A percentile compares a stretch with the other conserved stretches of the same genome.
Conservation (phyloP, 768 basidiomycete genomes). For the Tylopilus subfusipes region DNA sequence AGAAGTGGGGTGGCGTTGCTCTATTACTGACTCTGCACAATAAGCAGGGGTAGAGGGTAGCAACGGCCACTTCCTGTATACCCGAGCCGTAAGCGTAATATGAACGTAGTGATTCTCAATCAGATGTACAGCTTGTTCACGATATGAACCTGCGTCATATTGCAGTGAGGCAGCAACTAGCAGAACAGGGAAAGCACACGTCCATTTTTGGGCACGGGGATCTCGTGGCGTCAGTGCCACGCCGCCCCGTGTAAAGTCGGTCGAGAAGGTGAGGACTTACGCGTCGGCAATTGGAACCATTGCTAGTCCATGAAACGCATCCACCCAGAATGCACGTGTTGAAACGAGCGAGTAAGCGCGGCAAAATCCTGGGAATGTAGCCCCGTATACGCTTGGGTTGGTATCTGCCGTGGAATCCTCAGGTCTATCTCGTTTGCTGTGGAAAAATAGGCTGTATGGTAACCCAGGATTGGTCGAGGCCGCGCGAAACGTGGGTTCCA, state of each 20-base stretch:
- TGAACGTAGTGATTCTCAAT: constrained; percentile 18
- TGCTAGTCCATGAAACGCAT: constrained; percentile 73
- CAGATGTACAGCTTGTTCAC: constrained; percentile 9
- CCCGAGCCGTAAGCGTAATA: constrained; percentile 8
- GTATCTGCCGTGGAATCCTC: neutral
- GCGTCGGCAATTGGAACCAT: constrained; percentile 86
- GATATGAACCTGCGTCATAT: constrained; percentile 16
- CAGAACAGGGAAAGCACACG: neutral
- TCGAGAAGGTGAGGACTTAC: constrained; percentile 40
- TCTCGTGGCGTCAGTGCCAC: constrained; percentile 18
- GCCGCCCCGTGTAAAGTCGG: constrained; percentile 1
- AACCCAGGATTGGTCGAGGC: constrained; percentile 6
- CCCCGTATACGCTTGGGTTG: constrained; percentile 2
- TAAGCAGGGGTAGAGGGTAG: constrained; percentile 12
- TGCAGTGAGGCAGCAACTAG: constrained; percentile 12
- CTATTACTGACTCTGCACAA: constrained; percentile 10
- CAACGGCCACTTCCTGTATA: constrained; percentile 18
- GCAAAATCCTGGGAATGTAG: constrained; percentile 31
- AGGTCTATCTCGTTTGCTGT: neutral
- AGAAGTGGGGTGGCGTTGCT: neutral
- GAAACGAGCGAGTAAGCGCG: constrained; percentile 61
- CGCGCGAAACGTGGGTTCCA: constrained; percentile 30
- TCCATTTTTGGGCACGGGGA: constrained; percentile 12
- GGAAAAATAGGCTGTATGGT: neutral
- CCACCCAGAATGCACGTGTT: constrained; percentile 80